Conservation (phyloP, 441 rosid genomes). For the Melastoma candidum region DNA sequence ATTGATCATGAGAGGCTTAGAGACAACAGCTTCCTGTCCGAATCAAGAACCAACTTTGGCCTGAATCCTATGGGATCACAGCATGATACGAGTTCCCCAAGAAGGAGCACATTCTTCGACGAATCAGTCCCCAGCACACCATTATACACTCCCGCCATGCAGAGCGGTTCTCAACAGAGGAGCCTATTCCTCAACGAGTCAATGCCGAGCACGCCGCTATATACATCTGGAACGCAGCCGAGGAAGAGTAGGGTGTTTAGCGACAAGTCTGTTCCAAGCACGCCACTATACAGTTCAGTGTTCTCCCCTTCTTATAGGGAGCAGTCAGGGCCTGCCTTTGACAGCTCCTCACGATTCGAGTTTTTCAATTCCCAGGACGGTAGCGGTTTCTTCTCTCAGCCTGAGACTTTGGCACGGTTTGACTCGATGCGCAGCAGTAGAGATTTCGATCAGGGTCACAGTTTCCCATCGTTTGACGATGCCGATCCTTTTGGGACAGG, state of each 20-base stretch:
- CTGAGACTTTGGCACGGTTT: slow-evolving; percentile 27
- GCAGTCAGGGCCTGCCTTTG: slow-evolving; percentile 42
- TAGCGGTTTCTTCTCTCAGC: slow-evolving; percentile 30
- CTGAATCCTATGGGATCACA: slow-evolving; percentile 63
- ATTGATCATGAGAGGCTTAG: slow-evolving; percentile 34
- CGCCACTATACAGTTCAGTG: slow-evolving; percentile 49
- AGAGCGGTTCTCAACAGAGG: slow-evolving; percentile 6
- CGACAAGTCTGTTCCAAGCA: slow-evolving; percentile 71
- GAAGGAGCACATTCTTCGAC: slow-evolving; percentile 41
- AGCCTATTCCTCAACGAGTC: slow-evolving; percentile 45
- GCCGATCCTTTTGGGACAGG: slow-evolving; percentile 68
- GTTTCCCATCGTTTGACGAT: slow-evolving; percentile 61
- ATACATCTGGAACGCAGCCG: slow-evolving; percentile 14
- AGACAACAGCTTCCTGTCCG: slow-evolving; percentile 35
- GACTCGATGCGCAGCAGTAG: slow-evolving; percentile 49
- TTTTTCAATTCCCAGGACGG: slow-evolving; percentile 49
- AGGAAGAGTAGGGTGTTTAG: slow-evolving; percentile 22
- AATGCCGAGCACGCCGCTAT: slow-evolving; percentile 69
- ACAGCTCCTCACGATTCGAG: slow-evolving; percentile 81
- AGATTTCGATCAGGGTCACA: slow-evolving; percentile 28
- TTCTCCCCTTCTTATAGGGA: slow-evolving; percentile 34
- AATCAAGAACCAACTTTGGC: slow-evolving; percentile 44
- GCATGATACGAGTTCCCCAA: slow-evolving; percentile 34
- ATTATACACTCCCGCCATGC: slow-evolving; percentile 7
- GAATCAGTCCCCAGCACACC: slow-evolving; percentile 50